A percentile compares a stretch with the other conserved stretches of the same genome.
phyloP scores from a whole-genome alignment of 2,329 filamentous ascomycete species.

The Orbilia oligospora region DNA sequence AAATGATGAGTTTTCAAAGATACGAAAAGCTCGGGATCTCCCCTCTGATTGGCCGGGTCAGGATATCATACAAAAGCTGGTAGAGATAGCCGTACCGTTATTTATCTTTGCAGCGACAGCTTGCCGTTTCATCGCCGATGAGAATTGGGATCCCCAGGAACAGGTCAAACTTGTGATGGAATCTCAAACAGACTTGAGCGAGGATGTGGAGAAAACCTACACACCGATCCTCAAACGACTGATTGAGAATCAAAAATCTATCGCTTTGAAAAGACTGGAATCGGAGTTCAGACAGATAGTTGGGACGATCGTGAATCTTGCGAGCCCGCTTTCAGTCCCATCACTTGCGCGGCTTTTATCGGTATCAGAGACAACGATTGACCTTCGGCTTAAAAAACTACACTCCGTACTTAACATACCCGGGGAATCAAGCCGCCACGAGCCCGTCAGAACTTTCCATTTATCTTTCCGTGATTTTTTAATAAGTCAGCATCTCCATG shows the following conservation, averaged over 20 bases:
- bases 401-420: slow-evolving; percentile 23
- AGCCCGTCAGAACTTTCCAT: slow-evolving; percentile 24
- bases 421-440: background rate
- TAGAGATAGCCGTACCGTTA: slow-evolving; percentile 60
- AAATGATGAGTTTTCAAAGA: slow-evolving; percentile 58
- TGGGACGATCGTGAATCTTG: slow-evolving; percentile 20
- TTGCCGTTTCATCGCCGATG: slow-evolving; percentile 64
- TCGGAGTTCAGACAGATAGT: slow-evolving; percentile 13
- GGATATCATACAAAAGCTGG: slow-evolving; percentile 57
- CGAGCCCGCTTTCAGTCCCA: slow-evolving; percentile 9
- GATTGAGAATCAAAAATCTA: background rate
- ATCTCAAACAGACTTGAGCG: slow-evolving; percentile 16
- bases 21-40: slow-evolving; percentile 22
- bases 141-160: slow-evolving; percentile 24
- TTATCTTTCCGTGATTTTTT: slow-evolving; percentile 38
- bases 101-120: slow-evolving; percentile 65
- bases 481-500: background rate
- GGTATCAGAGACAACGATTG: slow-evolving; percentile 5
- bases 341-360: background rate
- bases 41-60: slow-evolving; percentile 60
- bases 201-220: slow-evolving; percentile 19
- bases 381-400: slow-evolving; percentile 6
- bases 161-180: slow-evolving; percentile 16
- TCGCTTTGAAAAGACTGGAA: background rate
- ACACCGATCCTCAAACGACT: slow-evolving; percentile 7